These are phyloP conservation scores for Coemansia sp. DNA, from an alignment of 192 early-diverging fungal species.

Conservation along the genomic window DNA sequence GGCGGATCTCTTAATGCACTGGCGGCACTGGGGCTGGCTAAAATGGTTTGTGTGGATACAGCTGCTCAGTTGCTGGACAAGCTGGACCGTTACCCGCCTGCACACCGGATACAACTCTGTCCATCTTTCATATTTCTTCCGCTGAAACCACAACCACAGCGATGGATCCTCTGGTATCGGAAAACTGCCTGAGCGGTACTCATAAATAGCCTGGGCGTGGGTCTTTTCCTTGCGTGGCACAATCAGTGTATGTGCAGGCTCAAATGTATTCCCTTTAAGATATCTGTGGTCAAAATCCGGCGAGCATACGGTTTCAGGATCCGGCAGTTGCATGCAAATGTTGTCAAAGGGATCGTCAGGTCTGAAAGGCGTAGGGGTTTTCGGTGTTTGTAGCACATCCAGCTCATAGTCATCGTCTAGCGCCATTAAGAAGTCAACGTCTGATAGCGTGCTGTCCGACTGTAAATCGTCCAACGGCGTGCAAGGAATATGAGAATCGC, in stretches of 20 bases:
- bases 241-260: constrained; percentile 31
- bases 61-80: constrained; percentile 20
- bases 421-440: background rate
- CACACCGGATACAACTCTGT: constrained; percentile 14
- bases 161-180: constrained; percentile 19
- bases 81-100: constrained; percentile 8
- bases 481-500: background rate
- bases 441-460: background rate
- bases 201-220: constrained; percentile 12
- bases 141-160: constrained; percentile 19
- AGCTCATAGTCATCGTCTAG: background rate
- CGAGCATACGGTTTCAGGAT: constrained; percentile 20
- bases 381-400: background rate
- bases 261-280: constrained; percentile 14
- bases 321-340: constrained; percentile 16
- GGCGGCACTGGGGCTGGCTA: constrained; percentile 32
- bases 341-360: constrained; percentile 9
- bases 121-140: constrained; percentile 29
- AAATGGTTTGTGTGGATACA: constrained; percentile 11
- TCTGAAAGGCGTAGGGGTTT: background rate
- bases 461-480: background rate
- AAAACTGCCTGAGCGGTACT: constrained; percentile 18
- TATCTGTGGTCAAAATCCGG: constrained; percentile 13
- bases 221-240: constrained; percentile 9
- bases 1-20: constrained; percentile 22